A percentile compares a stretch with the other conserved stretches of the same genome.
These are phyloP conservation scores for Tubosaeta sp. DNA, from an alignment of 768 basidiomycete species.

Conservation along the genomic window DNA sequence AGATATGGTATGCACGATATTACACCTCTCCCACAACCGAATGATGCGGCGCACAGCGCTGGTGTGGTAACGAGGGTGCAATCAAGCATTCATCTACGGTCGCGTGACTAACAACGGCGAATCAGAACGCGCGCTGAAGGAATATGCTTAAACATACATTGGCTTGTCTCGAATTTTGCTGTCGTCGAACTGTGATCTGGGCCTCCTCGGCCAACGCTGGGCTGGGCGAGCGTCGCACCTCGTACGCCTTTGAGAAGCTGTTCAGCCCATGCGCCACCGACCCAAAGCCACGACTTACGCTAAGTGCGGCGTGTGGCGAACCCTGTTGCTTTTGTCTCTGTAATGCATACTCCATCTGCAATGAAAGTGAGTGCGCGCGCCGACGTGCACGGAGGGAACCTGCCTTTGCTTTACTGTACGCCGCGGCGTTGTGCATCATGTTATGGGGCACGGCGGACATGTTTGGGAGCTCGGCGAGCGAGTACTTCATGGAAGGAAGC, in stretches of 20 bases:
- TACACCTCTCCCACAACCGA: constrained; percentile 13
- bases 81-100: constrained; percentile 25
- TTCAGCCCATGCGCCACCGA: constrained; percentile 3
- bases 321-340: constrained; percentile 31
- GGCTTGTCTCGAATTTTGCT: constrained; percentile 21
- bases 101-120: constrained; percentile 23
- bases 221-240: constrained; percentile 30
- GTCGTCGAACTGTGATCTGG: constrained; percentile 32
- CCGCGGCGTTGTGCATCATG: constrained; percentile 30
- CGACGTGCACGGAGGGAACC: not conserved
- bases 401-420: constrained; percentile 30
- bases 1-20: constrained; percentile 21
- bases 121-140: constrained; percentile 9
- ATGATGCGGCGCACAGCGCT: constrained; percentile 24
- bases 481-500: constrained; percentile 32
- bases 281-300: constrained; percentile 14
- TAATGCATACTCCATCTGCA: constrained; percentile 30
- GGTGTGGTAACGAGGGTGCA: constrained; percentile 9
- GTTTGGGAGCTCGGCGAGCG: constrained; percentile 27
- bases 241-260: constrained; percentile 20
- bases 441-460: constrained; percentile 30
- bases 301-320: constrained; percentile 20
- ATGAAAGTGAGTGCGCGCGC: constrained; percentile 4
- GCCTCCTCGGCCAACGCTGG: constrained; percentile 29
- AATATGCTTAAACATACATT: constrained; percentile 11